Conservation (phyloP, 2,329 filamentous ascomycete species). For the Paracoccidioides lutzii region DNA sequence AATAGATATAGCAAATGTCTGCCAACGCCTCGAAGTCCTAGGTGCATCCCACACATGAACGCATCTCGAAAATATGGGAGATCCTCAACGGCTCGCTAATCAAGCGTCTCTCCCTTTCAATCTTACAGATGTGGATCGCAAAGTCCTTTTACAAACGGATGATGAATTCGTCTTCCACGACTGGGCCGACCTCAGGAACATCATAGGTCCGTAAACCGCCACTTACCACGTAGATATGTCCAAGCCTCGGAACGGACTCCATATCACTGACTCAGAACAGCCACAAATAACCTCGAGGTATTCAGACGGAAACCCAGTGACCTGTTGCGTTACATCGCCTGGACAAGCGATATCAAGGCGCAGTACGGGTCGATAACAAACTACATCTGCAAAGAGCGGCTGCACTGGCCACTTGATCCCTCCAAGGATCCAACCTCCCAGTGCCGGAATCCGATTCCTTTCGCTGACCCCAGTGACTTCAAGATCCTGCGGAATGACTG, state of each 20-base stretch:
- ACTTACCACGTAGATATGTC: not conserved
- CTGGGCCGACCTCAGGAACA: conserved; percentile 40
- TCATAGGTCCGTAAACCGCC: conserved; percentile 34
- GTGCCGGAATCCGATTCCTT: conserved; percentile 36
- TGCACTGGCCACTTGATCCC: conserved; percentile 36
- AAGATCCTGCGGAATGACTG: conserved; percentile 49
- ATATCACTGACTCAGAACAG: conserved; percentile 16
- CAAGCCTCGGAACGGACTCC: not conserved
- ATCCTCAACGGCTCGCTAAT: not conserved
- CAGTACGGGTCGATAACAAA: conserved; percentile 44
- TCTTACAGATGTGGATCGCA: conserved; percentile 38
- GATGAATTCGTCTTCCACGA: conserved; percentile 40
- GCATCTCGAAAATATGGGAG: conserved; percentile 3
- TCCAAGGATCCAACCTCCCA: conserved; percentile 12
- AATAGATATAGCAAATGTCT: too few relatives aligned
- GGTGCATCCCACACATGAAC: not conserved
- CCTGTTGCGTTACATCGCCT: conserved; percentile 46
- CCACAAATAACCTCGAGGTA: conserved; percentile 40
- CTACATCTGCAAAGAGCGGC: conserved; percentile 43
- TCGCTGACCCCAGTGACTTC: conserved; percentile 43
- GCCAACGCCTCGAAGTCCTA: not conserved
- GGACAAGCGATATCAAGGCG: conserved; percentile 42
- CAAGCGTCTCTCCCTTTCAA: conserved; percentile 26
- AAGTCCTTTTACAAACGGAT: conserved; percentile 38
- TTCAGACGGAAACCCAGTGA: conserved; percentile 48